A percentile compares a stretch with the other conserved stretches of the same genome.
Conservation (phyloP, 306 rosid genomes). For the Quercus wislizeni region DNA sequence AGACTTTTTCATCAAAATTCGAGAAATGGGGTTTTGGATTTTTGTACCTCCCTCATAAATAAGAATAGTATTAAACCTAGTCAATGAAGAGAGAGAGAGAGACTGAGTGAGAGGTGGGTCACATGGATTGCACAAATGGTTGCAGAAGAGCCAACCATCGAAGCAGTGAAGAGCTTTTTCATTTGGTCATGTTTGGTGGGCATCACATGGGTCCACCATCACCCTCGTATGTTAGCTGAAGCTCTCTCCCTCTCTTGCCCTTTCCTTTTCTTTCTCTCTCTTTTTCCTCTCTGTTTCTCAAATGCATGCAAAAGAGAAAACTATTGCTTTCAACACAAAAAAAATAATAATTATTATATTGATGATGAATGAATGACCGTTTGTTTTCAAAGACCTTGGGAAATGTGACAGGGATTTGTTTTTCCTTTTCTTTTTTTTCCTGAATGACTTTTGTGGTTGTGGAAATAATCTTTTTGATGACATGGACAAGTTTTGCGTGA, state of each 20-base stretch:
- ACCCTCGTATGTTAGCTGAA: neutral
- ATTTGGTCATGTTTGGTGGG: slow-evolving; percentile 39
- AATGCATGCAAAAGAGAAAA: neutral
- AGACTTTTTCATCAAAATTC: slow-evolving; percentile 35
- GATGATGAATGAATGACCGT: neutral
- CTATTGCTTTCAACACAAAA: neutral
- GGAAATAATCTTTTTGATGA: neutral
- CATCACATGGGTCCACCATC: slow-evolving; percentile 44
- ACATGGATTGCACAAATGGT: slow-evolving; percentile 43
- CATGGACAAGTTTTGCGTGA: neutral
- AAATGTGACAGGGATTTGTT: neutral
- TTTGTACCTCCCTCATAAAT: neutral
- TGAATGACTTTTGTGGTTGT: slow-evolving; percentile 9
- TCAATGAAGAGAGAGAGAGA: slow-evolving; percentile 27
- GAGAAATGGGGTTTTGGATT: slow-evolving; percentile 30
- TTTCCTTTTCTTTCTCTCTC: neutral
- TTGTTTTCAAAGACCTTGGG: slow-evolving; percentile 10
- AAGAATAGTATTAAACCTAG: neutral
- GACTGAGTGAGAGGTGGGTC: slow-evolving; percentile 17
- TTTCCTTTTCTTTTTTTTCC: neutral
- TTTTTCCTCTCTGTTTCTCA: neutral
- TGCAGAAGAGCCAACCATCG: slow-evolving; percentile 21
- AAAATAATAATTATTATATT: too few relatives aligned
- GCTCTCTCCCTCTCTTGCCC: neutral
- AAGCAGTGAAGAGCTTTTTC: neutral